A percentile compares a stretch with the other conserved stretches of the same genome.
Conservation (phyloP, 2,329 filamentous ascomycete genomes). For the Neofusicoccum ribis region DNA sequence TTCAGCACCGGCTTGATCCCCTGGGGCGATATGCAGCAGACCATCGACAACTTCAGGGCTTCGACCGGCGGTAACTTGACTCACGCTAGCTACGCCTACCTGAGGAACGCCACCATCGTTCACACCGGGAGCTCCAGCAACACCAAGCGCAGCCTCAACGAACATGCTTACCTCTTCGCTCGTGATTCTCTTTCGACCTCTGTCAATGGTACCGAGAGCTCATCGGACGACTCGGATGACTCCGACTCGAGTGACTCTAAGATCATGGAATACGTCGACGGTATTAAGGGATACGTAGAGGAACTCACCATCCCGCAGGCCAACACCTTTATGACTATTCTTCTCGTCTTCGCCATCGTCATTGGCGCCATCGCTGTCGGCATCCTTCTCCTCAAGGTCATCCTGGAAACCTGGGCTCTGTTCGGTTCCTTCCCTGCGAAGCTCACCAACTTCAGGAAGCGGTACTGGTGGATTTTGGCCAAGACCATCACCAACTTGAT, state of each 20-base stretch:
- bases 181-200: constrained; percentile 40
- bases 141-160: constrained; percentile 55
- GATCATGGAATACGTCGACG: constrained; percentile 61
- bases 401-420: constrained; percentile 89
- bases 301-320: constrained; percentile 80
- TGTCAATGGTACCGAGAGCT: constrained; percentile 37
- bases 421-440: constrained; percentile 81
- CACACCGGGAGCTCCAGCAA: constrained; percentile 57
- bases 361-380: constrained; percentile 81
- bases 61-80: constrained; percentile 86
- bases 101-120: constrained; percentile 74
- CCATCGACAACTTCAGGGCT: constrained; percentile 81
- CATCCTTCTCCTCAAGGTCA: constrained; percentile 85
- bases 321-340: constrained; percentile 94
- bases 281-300: constrained; percentile 81
- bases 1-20: constrained; percentile 85
- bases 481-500: constrained; percentile 89
- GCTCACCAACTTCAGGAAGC: constrained; percentile 82
- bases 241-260: constrained; percentile 24
- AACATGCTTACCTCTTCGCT: constrained; percentile 24
- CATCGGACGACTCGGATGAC: constrained; percentile 25
- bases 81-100: constrained; percentile 70
- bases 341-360: constrained; percentile 84
- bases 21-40: constrained; percentile 75
- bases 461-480: constrained; percentile 92